These are phyloP conservation scores for Phoenix dactylifera DNA, from an alignment of 176 grass and related monocot genomes.

Conservation along the genomic window DNA sequence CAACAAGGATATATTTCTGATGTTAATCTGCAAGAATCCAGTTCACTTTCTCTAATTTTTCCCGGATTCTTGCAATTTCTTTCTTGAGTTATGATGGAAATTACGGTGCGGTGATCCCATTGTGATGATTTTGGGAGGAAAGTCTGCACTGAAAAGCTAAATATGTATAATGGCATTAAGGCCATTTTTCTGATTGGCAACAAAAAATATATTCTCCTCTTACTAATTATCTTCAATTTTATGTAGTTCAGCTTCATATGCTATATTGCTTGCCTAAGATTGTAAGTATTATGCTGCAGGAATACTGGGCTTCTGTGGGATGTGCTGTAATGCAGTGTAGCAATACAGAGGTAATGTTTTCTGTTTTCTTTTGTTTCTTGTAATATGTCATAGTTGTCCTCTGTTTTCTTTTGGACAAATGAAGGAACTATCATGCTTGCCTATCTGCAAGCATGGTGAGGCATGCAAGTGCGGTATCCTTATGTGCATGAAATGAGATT, in stretches of 20 bases:
- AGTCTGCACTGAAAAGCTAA: too few relatives aligned
- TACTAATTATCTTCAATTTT: background rate
- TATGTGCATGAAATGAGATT: too few relatives aligned
- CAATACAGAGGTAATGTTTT: constrained; percentile 64
- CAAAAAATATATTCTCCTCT: too few relatives aligned
- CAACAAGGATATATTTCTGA: background rate
- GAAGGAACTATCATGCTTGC: too few relatives aligned
- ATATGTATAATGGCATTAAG: too few relatives aligned
- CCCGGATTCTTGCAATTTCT: background rate
- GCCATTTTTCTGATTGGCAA: too few relatives aligned
- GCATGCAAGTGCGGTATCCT: too few relatives aligned
- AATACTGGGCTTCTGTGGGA: constrained; percentile 93
- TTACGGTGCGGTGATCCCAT: too few relatives aligned
- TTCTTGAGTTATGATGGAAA: too few relatives aligned
- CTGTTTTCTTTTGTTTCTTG: background rate
- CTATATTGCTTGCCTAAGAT: background rate
- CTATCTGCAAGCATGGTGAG: too few relatives aligned
- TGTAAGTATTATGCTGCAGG: constrained; percentile 23
- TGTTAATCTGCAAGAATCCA: background rate
- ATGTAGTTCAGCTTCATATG: background rate
- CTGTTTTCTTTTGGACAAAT: background rate
- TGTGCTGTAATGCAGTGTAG: constrained; percentile 97
- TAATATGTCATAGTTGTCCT: background rate
- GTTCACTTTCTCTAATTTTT: background rate
- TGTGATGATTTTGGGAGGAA: too few relatives aligned